A percentile compares a stretch with the other conserved stretches of the same genome.
Evolutionary conservation across 352 stramenopile species (phyloP).

Genomic region (Pelagophyceae sp.): DNA sequence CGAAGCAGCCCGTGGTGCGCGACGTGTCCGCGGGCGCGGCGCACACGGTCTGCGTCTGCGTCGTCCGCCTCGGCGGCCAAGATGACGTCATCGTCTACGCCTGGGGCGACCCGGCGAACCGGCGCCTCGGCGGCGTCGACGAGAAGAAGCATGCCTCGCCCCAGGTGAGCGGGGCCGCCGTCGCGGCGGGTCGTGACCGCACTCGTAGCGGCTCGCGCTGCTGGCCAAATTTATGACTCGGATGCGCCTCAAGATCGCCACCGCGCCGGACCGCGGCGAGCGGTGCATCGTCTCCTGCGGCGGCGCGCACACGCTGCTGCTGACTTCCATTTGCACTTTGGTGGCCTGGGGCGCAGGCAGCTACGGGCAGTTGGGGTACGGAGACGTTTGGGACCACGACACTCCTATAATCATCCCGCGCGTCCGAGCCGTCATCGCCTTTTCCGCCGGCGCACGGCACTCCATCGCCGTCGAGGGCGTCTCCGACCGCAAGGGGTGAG

Average conservation of each 20-base stretch:
- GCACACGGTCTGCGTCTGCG: not conserved
- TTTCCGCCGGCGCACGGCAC: constrained; percentile 16
- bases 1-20: not conserved
- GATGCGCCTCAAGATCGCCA: not conserved
- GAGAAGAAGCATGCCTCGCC: not conserved
- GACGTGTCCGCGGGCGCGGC: not conserved
- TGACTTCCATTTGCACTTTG: constrained; percentile 6
- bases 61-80: not conserved
- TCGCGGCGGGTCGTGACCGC: too few relatives aligned
- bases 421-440: constrained; percentile 11
- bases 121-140: constrained; percentile 4
- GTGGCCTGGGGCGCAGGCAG: constrained; percentile 21
- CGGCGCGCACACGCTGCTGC: constrained; percentile 4
- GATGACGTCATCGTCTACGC: not conserved
- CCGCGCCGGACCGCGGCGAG: not conserved
- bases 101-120: not conserved
- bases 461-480: constrained; percentile 10
- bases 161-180: too few relatives aligned
- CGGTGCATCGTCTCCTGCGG: constrained; percentile 14
- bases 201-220: not conserved
- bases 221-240: not conserved
- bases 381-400: constrained; percentile 15
- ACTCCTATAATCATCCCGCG: constrained; percentile 18
- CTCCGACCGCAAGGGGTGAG: not conserved
- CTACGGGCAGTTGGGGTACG: constrained; percentile 24